phyloP scores from a whole-genome alignment of 2,329 filamentous ascomycete species.

The Botrytis deweyae region DNA sequence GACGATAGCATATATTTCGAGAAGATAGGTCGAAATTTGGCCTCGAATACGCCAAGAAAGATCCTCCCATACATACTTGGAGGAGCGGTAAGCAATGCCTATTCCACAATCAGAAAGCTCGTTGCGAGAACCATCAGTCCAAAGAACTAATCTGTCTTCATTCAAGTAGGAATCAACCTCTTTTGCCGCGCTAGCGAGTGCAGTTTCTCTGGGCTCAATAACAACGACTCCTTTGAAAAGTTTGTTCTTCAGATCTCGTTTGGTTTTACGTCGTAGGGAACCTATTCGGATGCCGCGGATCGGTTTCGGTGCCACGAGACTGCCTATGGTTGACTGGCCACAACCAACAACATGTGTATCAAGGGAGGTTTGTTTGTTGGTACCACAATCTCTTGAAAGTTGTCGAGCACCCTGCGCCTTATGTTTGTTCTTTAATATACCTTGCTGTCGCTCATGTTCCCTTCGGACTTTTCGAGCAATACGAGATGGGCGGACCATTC shows the following conservation, averaged over 20 bases:
- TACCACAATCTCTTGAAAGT: neutral
- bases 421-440: neutral
- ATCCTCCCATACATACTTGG: slow-evolving; percentile 10
- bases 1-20: slow-evolving; percentile 22
- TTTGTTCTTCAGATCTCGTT: slow-evolving; percentile 17
- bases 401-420: neutral
- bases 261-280: neutral
- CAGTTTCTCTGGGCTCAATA: slow-evolving; percentile 15
- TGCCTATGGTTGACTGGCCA: neutral
- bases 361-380: neutral
- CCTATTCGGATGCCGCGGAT: neutral
- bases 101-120: neutral
- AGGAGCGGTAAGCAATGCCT: slow-evolving; percentile 11
- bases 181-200: slow-evolving; percentile 16
- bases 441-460: slow-evolving; percentile 22
- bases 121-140: neutral
- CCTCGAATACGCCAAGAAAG: slow-evolving; percentile 21
- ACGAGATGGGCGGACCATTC: slow-evolving; percentile 22
- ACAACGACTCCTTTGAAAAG: slow-evolving; percentile 19
- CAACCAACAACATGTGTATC: neutral
- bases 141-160: slow-evolving; percentile 20
- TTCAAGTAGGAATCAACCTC: slow-evolving; percentile 1
- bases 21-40: slow-evolving; percentile 9
- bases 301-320: neutral
- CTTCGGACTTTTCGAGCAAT: slow-evolving; percentile 20